Evolutionary conservation across 1,139 yeast species (phyloP).

Genomic region (Yamadazyma buinensis): DNA sequence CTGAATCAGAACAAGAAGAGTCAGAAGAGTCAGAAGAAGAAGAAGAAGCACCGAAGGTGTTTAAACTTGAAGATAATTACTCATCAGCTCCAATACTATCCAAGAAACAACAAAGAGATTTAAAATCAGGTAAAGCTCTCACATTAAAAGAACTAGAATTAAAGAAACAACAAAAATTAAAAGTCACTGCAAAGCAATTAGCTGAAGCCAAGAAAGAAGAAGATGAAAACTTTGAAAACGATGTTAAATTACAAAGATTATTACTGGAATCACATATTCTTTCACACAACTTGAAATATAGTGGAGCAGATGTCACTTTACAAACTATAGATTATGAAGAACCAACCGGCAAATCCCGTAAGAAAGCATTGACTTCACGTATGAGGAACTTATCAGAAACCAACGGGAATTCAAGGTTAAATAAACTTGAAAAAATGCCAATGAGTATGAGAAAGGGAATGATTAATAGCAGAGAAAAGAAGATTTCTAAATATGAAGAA

Average conservation of each 20-base stretch:
- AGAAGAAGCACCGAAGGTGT: constrained; percentile 32
- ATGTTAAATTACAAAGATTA: constrained; percentile 76
- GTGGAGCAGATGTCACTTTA: constrained; percentile 78
- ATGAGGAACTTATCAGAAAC: constrained; percentile 50
- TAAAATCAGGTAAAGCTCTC: constrained; percentile 42
- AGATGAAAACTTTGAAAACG: constrained; percentile 64
- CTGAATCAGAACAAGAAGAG: constrained; percentile 14
- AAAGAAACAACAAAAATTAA: constrained; percentile 18
- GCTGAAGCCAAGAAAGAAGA: constrained; percentile 32
- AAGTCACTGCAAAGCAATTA: constrained; percentile 27
- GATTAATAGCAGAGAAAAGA: constrained; percentile 52
- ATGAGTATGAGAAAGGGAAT: constrained; percentile 86
- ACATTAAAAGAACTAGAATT: constrained; percentile 33
- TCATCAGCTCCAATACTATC: constrained; percentile 19
- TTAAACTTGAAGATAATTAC: constrained; percentile 26
- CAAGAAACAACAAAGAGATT: constrained; percentile 29
- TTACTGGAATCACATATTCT: constrained; percentile 83
- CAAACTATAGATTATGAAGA: constrained; percentile 63
- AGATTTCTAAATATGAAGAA: constrained; percentile 56
- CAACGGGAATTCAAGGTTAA: constrained; percentile 40
- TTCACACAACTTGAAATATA: constrained; percentile 49
- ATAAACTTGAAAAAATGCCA: constrained; percentile 73
- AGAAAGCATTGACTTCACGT: constrained; percentile 68
- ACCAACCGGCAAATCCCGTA: constrained; percentile 78
- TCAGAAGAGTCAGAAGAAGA: constrained; percentile 16